phyloP scores from a whole-genome alignment of 1,284 basidiomycete genomes.

The Cutaneotrichosporon mucoides region DNA sequence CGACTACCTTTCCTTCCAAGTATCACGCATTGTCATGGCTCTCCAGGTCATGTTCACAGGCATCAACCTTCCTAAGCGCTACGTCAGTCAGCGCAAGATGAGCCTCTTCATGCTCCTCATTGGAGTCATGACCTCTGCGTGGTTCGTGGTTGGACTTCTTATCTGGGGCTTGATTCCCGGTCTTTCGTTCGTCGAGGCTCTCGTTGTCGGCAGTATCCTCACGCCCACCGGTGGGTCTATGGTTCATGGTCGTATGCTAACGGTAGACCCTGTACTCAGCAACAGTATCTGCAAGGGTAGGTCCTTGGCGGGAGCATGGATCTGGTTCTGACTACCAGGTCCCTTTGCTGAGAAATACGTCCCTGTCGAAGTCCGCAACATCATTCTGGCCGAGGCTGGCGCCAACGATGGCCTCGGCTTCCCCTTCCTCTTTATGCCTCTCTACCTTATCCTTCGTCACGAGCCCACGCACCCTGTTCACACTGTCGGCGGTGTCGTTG shows the following conservation, averaged over 20 bases:
- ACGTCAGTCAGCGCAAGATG: constrained; percentile 80
- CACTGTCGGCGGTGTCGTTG: constrained; percentile 59
- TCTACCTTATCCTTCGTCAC: constrained; percentile 73
- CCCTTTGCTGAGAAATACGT: constrained; percentile 47
- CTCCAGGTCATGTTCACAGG: constrained; percentile 97
- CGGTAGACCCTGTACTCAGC: constrained; percentile 91
- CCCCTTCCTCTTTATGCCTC: constrained; percentile 85
- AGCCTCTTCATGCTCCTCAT: constrained; percentile 76
- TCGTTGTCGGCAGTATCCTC: constrained; percentile 81
- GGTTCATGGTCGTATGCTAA: constrained; percentile 88
- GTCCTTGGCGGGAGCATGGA: not conserved
- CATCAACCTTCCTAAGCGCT: constrained; percentile 81
- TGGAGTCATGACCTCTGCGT: constrained; percentile 76
- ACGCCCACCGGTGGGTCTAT: constrained; percentile 80
- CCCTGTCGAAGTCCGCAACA: constrained; percentile 43
- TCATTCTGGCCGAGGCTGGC: constrained; percentile 46
- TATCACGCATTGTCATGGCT: constrained; percentile 87
- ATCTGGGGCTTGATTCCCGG: no score
- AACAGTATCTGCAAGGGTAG: constrained; percentile 54
- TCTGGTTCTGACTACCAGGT: constrained; percentile 19
- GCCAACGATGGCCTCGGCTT: constrained; percentile 79
- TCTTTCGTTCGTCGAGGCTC: constrained; percentile 56
- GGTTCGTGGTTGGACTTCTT: constrained; percentile 55
- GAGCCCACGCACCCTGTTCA: constrained; percentile 42
- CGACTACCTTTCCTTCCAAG: constrained; percentile 58